phyloP scores from a whole-genome alignment of 495 filamentous ascomycete species.

The Aspergillus campestris region DNA sequence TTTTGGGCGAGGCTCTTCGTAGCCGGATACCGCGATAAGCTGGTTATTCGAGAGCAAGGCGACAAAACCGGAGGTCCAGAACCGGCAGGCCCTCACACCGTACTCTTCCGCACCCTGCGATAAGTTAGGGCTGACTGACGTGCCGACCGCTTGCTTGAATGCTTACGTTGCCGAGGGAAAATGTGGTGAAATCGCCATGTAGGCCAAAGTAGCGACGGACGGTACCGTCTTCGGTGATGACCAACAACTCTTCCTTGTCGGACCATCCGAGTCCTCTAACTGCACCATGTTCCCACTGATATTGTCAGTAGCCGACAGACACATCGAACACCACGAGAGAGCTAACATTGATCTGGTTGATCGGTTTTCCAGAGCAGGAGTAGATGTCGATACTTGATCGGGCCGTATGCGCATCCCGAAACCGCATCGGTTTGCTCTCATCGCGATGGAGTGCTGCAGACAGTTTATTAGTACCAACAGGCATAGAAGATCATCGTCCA shows the following conservation, averaged over 20 bases:
- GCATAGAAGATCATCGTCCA: neutral
- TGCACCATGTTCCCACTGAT: constrained; percentile 81
- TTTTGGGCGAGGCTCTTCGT: constrained; percentile 84
- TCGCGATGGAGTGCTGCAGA: constrained; percentile 75
- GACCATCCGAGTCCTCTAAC: constrained; percentile 94
- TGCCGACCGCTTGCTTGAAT: neutral
- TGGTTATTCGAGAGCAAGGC: constrained; percentile 87
- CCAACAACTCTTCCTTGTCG: constrained; percentile 86
- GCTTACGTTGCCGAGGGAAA: constrained; percentile 79
- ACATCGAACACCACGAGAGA: neutral
- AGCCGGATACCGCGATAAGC: constrained; percentile 76
- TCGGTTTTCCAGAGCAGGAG: constrained; percentile 79
- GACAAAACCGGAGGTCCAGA: constrained; percentile 87
- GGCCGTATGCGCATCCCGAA: constrained; percentile 58
- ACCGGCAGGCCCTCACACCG: constrained; percentile 78
- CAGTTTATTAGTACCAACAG: constrained; percentile 8
- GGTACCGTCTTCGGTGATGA: constrained; percentile 81
- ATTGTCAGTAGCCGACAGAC: constrained; percentile 7
- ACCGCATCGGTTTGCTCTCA: constrained; percentile 71
- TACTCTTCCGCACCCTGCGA: constrained; percentile 69
- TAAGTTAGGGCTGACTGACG: constrained; percentile 8
- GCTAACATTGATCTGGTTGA: constrained; percentile 59
- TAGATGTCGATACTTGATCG: constrained; percentile 92
- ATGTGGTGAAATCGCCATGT: constrained; percentile 89
- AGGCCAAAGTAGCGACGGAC: constrained; percentile 89